These are phyloP conservation scores for Thuja plicata DNA, from an alignment of 83 land plant genomes.

Conservation along the genomic window DNA sequence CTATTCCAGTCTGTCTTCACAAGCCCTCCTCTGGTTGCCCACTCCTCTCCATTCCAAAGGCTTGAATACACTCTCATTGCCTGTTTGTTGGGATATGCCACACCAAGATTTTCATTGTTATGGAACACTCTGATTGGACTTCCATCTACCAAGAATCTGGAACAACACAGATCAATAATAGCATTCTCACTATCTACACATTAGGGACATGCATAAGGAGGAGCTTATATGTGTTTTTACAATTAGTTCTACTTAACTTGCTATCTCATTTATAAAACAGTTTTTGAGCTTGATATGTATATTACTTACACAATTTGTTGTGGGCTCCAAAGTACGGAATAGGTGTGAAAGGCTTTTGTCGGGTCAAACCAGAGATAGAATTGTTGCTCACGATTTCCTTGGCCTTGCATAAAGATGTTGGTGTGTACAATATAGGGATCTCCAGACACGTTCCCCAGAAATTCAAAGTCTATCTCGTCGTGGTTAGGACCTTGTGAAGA, in stretches of 20 bases:
- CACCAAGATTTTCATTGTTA: not conserved
- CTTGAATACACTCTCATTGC: slow-evolving; percentile 5
- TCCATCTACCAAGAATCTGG: slow-evolving; percentile 4
- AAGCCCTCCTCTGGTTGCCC: slow-evolving; percentile 22
- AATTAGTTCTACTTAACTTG: not conserved
- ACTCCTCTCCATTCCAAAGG: slow-evolving; percentile 17
- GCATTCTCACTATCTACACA: too few relatives aligned
- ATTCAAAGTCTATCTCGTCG: not conserved
- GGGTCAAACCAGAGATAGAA: slow-evolving; percentile 10
- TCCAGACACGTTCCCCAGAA: not conserved
- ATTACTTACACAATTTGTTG: not conserved
- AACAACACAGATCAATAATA: too few relatives aligned
- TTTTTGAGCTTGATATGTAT: not conserved
- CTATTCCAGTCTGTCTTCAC: slow-evolving; percentile 21
- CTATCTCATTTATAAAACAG: too few relatives aligned
- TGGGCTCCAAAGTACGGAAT: not conserved
- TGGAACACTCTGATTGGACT: slow-evolving; percentile 5
- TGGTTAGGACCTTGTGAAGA: not conserved
- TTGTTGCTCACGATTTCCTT: not conserved
- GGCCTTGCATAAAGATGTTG: not conserved
- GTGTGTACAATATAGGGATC: slow-evolving; percentile 7
- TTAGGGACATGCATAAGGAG: too few relatives aligned
- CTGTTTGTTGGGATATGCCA: not conserved
- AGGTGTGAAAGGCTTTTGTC: not conserved
- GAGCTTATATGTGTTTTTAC: too few relatives aligned